Evolutionary conservation across 306 rosid genomes (phyloP).

Genomic region (Fragaria iinumae): DNA sequence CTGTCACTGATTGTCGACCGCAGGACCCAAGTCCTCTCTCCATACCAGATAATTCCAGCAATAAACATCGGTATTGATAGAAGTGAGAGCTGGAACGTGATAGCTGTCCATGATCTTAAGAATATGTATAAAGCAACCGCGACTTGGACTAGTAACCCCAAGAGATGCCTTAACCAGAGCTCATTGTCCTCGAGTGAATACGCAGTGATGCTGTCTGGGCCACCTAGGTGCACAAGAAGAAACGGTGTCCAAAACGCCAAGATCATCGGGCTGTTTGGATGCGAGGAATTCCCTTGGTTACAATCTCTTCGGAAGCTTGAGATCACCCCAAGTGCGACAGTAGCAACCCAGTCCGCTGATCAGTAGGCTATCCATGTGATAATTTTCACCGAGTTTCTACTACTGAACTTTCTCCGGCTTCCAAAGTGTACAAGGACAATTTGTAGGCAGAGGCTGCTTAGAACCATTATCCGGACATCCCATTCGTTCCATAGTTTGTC

Average conservation of each 20-base stretch:
- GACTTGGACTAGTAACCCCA: constrained; percentile 18
- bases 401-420: constrained; percentile 23
- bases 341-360: constrained; percentile 37
- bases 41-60: too few relatives aligned
- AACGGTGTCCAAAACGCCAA: constrained; percentile 45
- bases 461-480: constrained; percentile 27
- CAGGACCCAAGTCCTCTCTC: too few relatives aligned
- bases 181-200: constrained; percentile 41
- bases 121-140: constrained; percentile 9
- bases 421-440: constrained; percentile 19
- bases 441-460: constrained; percentile 31
- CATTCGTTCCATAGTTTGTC: constrained; percentile 28
- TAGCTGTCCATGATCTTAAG: neutral
- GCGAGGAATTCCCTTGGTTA: neutral
- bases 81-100: too few relatives aligned
- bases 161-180: constrained; percentile 31
- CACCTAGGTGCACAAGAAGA: constrained; percentile 42
- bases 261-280: neutral
- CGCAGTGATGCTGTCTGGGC: constrained; percentile 41
- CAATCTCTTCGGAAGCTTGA: constrained; percentile 14
- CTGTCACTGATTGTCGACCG: too few relatives aligned
- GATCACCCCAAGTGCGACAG: constrained; percentile 24
- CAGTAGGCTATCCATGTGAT: neutral
- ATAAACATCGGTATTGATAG: too few relatives aligned
- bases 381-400: neutral